These are phyloP conservation scores for Suillus cothurnatus DNA, from an alignment of 768 basidiomycete genomes.

Conservation along the genomic window DNA sequence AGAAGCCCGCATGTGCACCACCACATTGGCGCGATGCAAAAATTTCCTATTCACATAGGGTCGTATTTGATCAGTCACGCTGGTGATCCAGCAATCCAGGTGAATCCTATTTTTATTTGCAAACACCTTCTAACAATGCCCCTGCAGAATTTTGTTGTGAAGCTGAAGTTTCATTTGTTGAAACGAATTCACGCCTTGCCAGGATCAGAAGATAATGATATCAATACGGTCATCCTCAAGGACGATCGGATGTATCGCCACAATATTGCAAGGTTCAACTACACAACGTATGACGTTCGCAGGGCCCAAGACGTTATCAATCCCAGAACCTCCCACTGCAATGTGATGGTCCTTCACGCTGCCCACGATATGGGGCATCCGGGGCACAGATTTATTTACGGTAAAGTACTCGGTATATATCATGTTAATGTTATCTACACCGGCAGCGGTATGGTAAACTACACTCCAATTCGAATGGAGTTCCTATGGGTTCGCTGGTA, in stretches of 20 bases:
- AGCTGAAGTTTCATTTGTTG: too few relatives aligned
- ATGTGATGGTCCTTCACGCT: not conserved
- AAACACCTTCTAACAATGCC: too few relatives aligned
- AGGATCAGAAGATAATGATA: constrained; percentile 39
- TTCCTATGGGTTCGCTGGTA: constrained; percentile 13
- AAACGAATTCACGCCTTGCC: constrained; percentile 24
- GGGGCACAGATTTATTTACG: not conserved
- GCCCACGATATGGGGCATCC: too few relatives aligned
- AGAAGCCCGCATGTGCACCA: not conserved
- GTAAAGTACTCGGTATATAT: constrained; percentile 7
- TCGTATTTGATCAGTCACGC: not conserved
- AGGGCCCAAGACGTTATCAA: not conserved
- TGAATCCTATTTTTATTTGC: too few relatives aligned
- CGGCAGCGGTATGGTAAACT: not conserved
- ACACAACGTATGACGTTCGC: constrained; percentile 7
- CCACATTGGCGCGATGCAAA: constrained; percentile 7
- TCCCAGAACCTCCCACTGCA: too few relatives aligned
- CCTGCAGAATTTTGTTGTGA: not conserved
- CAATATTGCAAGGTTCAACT: constrained; percentile 1
- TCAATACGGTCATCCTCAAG: constrained; percentile 25
- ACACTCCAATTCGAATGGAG: constrained; percentile 4
- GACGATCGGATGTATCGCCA: not conserved
- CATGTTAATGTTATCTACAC: constrained; percentile 8
- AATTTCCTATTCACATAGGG: constrained; percentile 21
- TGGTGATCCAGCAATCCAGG: not conserved